Evolutionary conservation across 2,329 filamentous ascomycete species (phyloP).

Genomic region (Acarospora socialis): DNA sequence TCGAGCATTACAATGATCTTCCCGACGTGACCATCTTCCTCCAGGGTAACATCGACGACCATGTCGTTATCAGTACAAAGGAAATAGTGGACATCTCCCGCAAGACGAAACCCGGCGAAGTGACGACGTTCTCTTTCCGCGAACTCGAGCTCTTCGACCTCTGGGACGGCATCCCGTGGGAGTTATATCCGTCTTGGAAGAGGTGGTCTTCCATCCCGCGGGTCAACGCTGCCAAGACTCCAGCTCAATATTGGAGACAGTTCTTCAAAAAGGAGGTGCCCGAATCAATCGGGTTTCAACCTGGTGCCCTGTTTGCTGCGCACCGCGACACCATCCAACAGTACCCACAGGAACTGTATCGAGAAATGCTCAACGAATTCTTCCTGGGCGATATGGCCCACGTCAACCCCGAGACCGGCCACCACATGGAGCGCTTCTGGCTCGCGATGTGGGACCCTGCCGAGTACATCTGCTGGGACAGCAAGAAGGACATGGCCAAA

Average conservation of each 20-base stretch:
- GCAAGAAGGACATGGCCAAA: conserved; percentile 2
- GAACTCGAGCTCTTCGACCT: conserved; percentile 10
- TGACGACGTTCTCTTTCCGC: conserved; percentile 9
- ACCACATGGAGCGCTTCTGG: conserved; percentile 15
- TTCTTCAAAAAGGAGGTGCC: conserved; percentile 7
- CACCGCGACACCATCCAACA: conserved; percentile 11
- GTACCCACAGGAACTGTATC: conserved; percentile 8
- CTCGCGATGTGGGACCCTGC: conserved; percentile 7
- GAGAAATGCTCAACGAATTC: conserved; percentile 9
- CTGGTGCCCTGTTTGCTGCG: conserved; percentile 13
- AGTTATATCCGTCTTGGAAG: conserved; percentile 11
- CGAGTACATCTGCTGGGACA: conserved; percentile 8
- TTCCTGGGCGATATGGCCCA: conserved; percentile 11
- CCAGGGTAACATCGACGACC: conserved; percentile 15
- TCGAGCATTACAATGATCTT: conserved; percentile 14
- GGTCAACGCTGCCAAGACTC: conserved; percentile 7
- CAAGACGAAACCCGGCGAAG: conserved; percentile 9
- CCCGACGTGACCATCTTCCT: conserved; percentile 17
- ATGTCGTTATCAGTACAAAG: conserved; percentile 8
- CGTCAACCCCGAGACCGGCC: conserved; percentile 14
- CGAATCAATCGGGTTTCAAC: conserved; percentile 10
- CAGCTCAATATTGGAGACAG: conserved; percentile 10
- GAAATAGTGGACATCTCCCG: conserved; percentile 11
- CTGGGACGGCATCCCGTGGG: conserved; percentile 12
- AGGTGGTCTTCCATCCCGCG: conserved; percentile 9